Evolutionary conservation across 2,329 filamentous ascomycete genomes (phyloP).

Genomic region (Ophiostoma australiae): DNA sequence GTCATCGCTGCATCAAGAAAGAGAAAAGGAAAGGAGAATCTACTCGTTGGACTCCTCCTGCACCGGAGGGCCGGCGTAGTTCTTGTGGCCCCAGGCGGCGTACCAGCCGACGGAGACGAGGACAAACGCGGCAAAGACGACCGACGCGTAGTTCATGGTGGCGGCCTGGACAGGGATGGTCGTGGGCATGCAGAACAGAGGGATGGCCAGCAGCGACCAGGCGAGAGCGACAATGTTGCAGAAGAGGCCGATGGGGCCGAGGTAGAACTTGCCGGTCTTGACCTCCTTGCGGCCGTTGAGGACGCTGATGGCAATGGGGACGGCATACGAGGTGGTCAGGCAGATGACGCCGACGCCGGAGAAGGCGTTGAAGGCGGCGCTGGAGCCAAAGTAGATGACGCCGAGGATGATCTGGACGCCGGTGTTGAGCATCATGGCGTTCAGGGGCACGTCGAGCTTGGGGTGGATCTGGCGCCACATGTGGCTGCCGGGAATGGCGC

Average conservation of each 20-base stretch:
- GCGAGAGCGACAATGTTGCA: conserved; percentile 14
- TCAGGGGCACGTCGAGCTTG: conserved; percentile 13
- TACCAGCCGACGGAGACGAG: conserved; percentile 11
- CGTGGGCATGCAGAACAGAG: conserved; percentile 15
- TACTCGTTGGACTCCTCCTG: conserved; percentile 1
- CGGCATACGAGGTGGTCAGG: conserved; percentile 15
- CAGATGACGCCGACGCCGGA: conserved; percentile 14
- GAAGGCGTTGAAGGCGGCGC: conserved; percentile 14
- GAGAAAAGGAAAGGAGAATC: not conserved
- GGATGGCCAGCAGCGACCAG: conserved; percentile 15
- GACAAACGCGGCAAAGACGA: conserved; percentile 14
- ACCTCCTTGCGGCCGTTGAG: conserved; percentile 11
- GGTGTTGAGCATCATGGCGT: conserved; percentile 14
- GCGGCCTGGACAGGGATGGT: conserved; percentile 4
- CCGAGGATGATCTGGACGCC: conserved; percentile 11
- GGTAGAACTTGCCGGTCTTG: conserved; percentile 14
- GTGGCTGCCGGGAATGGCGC: conserved; percentile 12
- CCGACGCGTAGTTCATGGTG: conserved; percentile 16
- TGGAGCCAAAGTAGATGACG: conserved; percentile 18
- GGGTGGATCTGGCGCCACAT: conserved; percentile 13
- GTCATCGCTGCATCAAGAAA: not conserved
- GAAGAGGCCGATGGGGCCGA: conserved; percentile 5
- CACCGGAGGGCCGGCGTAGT: conserved; percentile 12
- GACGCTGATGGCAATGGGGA: conserved; percentile 13
- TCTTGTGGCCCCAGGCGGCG: conserved; percentile 14